Evolutionary conservation across 495 filamentous ascomycete genomes (phyloP).

Genomic region (Aspergillus funiculosus): DNA sequence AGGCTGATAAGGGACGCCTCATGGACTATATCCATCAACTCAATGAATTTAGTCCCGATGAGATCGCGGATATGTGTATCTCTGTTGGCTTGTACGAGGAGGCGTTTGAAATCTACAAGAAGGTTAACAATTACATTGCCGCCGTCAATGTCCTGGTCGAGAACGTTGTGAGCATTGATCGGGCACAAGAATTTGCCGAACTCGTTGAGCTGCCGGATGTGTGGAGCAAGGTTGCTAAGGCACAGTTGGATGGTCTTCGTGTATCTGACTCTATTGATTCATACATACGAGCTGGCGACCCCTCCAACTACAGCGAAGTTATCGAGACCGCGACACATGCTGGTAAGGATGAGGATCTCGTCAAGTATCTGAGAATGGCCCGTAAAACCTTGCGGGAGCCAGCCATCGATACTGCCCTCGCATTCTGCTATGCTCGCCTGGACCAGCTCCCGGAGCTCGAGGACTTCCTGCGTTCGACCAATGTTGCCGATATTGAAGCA

Average conservation of each 20-base stretch:
- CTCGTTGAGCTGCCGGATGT: constrained; percentile 92
- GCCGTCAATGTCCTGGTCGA: constrained; percentile 93
- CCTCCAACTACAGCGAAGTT: constrained; percentile 89
- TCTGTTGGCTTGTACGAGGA: constrained; percentile 93
- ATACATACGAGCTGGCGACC: constrained; percentile 91
- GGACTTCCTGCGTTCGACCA: constrained; percentile 90
- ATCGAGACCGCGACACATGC: constrained; percentile 95
- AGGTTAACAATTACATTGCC: constrained; percentile 79
- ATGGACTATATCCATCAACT: constrained; percentile 97
- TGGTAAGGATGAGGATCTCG: constrained; percentile 95
- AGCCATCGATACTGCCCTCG: constrained; percentile 85
- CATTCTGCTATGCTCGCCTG: constrained; percentile 86
- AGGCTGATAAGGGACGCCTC: constrained; percentile 88
- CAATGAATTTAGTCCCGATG: constrained; percentile 80
- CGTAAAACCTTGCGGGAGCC: constrained; percentile 94
- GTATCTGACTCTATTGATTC: constrained; percentile 92
- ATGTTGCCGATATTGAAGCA: constrained; percentile 90
- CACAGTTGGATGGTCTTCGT: constrained; percentile 92
- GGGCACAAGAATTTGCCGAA: constrained; percentile 94
- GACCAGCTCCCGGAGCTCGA: constrained; percentile 91
- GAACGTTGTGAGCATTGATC: constrained; percentile 96
- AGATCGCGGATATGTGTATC: constrained; percentile 90
- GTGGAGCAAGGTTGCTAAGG: constrained; percentile 99
- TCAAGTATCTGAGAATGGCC: constrained; percentile 96
- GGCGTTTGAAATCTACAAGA: constrained; percentile 98